Evolutionary conservation across 2,329 filamentous ascomycete genomes (phyloP).

Genomic region (Alternaria arbusti): DNA sequence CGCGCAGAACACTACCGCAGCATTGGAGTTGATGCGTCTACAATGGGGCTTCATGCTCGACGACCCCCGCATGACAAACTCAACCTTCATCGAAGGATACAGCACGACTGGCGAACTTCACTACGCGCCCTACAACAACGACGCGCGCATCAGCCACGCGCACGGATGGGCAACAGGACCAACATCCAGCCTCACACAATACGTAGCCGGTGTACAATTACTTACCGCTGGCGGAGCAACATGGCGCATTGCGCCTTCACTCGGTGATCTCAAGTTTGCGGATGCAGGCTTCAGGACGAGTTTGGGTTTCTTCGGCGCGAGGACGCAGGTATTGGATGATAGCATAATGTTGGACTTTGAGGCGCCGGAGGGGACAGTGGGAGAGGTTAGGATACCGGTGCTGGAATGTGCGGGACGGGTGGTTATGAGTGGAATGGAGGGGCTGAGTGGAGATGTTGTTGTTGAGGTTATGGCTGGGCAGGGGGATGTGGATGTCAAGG

Average conservation of each 20-base stretch:
- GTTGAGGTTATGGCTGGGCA: slow-evolving; percentile 23
- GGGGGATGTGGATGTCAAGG: slow-evolving; percentile 15
- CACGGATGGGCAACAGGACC: slow-evolving; percentile 61
- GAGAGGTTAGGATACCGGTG: slow-evolving; percentile 34
- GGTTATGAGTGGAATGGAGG: slow-evolving; percentile 23
- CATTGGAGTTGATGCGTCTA: slow-evolving; percentile 53
- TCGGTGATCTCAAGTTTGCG: slow-evolving; percentile 45
- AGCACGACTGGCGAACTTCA: slow-evolving; percentile 54
- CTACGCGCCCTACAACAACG: slow-evolving; percentile 59
- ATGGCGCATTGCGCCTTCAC: slow-evolving; percentile 47
- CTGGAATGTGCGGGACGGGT: slow-evolving; percentile 27
- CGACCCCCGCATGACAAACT: slow-evolving; percentile 60
- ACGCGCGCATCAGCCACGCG: slow-evolving; percentile 56
- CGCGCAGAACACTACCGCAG: slow-evolving; percentile 49
- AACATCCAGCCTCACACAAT: slow-evolving; percentile 52
- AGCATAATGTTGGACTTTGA: slow-evolving; percentile 35
- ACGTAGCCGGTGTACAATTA: slow-evolving; percentile 52
- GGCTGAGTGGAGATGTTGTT: slow-evolving; percentile 21
- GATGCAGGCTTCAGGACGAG: slow-evolving; percentile 49
- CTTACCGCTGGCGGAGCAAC: slow-evolving; percentile 44
- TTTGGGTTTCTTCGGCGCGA: slow-evolving; percentile 48
- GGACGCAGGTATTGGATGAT: slow-evolving; percentile 24
- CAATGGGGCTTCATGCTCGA: slow-evolving; percentile 65
- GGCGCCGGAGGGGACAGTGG: slow-evolving; percentile 38
- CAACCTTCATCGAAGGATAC: slow-evolving; percentile 61